Evolutionary conservation across 768 basidiomycete genomes (phyloP).

Genomic region (Termitomyces sp.): DNA sequence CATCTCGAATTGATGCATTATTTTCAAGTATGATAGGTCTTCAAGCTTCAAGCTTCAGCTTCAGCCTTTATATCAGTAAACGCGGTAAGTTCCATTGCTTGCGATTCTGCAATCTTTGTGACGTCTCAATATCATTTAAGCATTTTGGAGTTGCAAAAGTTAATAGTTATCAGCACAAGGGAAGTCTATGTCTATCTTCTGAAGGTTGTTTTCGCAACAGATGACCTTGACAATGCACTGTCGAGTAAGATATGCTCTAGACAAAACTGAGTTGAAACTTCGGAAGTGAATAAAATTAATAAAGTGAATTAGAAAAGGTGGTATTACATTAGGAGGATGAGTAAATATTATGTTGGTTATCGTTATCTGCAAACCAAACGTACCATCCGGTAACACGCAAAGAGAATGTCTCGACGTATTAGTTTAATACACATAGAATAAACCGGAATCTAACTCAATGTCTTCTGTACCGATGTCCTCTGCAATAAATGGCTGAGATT

Average conservation of each 20-base stretch:
- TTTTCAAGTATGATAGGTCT: no score
- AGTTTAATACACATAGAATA: slow-evolving; percentile 26
- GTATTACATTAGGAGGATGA: not conserved
- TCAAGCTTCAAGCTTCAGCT: no score
- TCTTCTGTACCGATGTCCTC: slow-evolving; percentile 24
- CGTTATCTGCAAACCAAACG: not conserved
- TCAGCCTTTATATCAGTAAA: no score
- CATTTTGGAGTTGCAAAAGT: not conserved
- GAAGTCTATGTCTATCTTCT: not conserved
- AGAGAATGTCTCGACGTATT: not conserved
- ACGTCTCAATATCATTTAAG: not conserved
- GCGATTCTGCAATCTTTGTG: not conserved
- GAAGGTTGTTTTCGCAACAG: no score
- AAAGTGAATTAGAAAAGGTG: not conserved
- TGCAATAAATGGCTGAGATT: slow-evolving; percentile 39
- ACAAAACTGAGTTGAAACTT: not conserved
- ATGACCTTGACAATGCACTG: not conserved
- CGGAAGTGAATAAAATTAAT: not conserved
- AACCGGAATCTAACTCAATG: slow-evolving; percentile 25
- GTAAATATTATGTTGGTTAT: not conserved
- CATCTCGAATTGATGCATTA: no score
- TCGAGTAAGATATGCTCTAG: not conserved
- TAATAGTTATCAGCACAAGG: not conserved
- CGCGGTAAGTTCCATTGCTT: not conserved
- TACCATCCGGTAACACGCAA: not conserved